These are phyloP conservation scores for Phyllosticta ampelicida DNA, from an alignment of 2,329 filamentous ascomycete species.

Conservation along the genomic window DNA sequence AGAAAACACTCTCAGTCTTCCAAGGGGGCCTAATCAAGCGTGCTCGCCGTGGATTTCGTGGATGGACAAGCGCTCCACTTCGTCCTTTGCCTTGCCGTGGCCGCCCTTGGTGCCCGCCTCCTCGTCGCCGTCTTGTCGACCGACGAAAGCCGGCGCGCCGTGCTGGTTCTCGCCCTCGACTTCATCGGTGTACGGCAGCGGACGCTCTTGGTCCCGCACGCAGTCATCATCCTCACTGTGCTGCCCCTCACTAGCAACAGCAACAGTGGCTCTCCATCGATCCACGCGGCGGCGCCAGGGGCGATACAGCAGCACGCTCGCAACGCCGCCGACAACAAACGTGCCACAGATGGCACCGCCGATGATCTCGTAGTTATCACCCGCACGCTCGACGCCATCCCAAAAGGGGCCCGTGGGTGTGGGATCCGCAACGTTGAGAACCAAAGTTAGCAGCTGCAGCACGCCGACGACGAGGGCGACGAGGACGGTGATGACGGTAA, in stretches of 20 bases:
- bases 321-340: constrained; percentile 65
- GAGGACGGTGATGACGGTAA: constrained; percentile 72
- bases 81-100: background rate
- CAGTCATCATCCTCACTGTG: background rate
- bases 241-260: background rate
- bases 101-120: background rate
- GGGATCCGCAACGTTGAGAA: constrained; percentile 64
- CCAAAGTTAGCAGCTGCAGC: constrained; percentile 70
- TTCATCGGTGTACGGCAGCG: background rate
- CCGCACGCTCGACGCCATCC: constrained; percentile 68
- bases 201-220: background rate
- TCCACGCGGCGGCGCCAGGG: constrained; percentile 63
- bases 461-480: constrained; percentile 79
- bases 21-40: background rate
- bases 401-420: constrained; percentile 60
- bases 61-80: background rate
- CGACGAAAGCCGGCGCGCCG: background rate
- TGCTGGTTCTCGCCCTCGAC: background rate
- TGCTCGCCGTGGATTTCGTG: background rate
- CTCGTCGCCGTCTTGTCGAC: background rate
- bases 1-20: no score
- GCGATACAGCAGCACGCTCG: constrained; percentile 64
- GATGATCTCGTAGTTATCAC: constrained; percentile 76
- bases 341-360: constrained; percentile 77
- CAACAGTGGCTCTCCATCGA: background rate